Percentiles rank a stretch among this genome's conserved stretches.
Evolutionary conservation across 163 green algal genomes (phyloP).

Genomic region (Chlamydomonas reinhardtii): DNA sequence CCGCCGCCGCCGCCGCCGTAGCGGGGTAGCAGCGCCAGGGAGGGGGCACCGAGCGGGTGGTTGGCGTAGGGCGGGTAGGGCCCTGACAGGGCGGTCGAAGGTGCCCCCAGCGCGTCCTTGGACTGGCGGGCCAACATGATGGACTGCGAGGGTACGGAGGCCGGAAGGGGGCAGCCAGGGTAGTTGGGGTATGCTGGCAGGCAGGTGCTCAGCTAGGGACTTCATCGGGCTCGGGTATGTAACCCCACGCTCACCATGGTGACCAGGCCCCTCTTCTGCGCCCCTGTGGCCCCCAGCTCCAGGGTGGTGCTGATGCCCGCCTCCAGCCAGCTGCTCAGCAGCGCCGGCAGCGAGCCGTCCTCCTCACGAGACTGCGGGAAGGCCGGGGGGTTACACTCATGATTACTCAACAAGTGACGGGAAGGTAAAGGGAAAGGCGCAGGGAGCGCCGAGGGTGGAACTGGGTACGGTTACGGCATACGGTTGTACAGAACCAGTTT

Average conservation of each 20-base stretch:
- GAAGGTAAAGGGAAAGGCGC: background rate
- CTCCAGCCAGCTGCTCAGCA: conserved; percentile 34
- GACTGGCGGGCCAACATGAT: background rate
- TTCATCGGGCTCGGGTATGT: too few species aligned
- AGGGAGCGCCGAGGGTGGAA: too few species aligned
- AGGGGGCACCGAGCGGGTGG: background rate
- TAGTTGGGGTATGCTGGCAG: too few species aligned
- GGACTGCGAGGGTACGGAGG: background rate
- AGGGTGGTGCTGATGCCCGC: conserved; percentile 5
- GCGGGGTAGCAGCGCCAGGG: background rate
- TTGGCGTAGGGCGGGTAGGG: background rate
- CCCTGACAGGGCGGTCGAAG: background rate
- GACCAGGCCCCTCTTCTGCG: conserved; percentile 7
- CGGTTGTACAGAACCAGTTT: too few species aligned
- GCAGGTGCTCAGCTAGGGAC: too few species aligned
- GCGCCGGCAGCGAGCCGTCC: conserved; percentile 11
- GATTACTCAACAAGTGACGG: too few species aligned
- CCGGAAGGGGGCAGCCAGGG: too few species aligned
- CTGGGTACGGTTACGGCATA: too few species aligned
- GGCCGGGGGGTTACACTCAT: too few species aligned
- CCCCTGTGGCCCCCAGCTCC: background rate
- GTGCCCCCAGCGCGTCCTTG: background rate
- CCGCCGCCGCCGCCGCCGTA: conserved; percentile 11
- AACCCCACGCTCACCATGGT: conserved; percentile 30
- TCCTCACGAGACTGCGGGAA: background rate